Evolutionary conservation across 2,329 filamentous ascomycete genomes (phyloP).

Genomic region (Colletotrichum magnum): DNA sequence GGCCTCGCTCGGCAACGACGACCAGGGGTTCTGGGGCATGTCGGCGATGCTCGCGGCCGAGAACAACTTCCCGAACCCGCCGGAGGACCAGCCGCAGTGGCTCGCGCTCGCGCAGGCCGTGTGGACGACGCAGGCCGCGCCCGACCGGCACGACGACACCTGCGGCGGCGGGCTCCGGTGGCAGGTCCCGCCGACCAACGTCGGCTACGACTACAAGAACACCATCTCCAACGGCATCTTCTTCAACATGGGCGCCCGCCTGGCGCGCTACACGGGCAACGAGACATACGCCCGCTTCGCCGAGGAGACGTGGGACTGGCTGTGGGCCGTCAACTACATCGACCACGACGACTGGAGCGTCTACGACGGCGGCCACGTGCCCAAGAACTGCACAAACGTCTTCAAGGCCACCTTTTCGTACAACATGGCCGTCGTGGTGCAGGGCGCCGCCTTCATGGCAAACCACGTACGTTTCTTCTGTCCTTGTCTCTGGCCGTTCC

Average conservation of each 20-base stretch:
- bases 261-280: conserved; percentile 79
- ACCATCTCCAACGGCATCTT: conserved; percentile 73
- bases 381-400: conserved; percentile 65
- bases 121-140: conserved; percentile 69
- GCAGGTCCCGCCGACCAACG: conserved; percentile 83
- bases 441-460: conserved; percentile 72
- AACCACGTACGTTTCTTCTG: conserved; percentile 56
- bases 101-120: conserved; percentile 73
- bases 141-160: conserved; percentile 70
- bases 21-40: conserved; percentile 78
- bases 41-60: conserved; percentile 73
- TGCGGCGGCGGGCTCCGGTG: conserved; percentile 76
- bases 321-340: conserved; percentile 63
- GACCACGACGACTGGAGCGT: conserved; percentile 69
- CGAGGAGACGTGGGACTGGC: conserved; percentile 74
- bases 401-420: conserved; percentile 70
- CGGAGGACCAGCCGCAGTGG: conserved; percentile 64
- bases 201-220: conserved; percentile 83
- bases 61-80: conserved; percentile 68
- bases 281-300: conserved; percentile 76
- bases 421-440: conserved; percentile 66
- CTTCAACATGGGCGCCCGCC: conserved; percentile 76
- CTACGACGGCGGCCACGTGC: conserved; percentile 69
- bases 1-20: conserved; percentile 71
- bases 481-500: too few relatives aligned